These are phyloP conservation scores for Ustilago tritici DNA, from an alignment of 1,284 basidiomycete species.

Conservation along the genomic window DNA sequence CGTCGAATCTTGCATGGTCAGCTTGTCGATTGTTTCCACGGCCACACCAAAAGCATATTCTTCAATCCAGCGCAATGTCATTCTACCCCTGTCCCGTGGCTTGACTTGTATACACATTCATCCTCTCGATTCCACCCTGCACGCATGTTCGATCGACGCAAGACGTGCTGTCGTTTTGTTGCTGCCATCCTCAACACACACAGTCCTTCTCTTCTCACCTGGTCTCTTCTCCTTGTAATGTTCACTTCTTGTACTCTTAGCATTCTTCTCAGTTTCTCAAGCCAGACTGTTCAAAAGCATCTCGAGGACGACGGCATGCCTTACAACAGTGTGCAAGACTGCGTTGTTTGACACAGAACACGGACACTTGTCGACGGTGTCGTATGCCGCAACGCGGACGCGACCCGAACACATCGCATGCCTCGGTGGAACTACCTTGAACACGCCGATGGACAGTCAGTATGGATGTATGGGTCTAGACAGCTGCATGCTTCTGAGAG, in stretches of 20 bases:
- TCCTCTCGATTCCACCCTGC: too few species aligned
- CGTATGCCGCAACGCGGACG: not conserved
- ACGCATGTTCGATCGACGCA: too few species aligned
- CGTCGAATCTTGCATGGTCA: not conserved
- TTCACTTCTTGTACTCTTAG: slow-evolving; percentile 42
- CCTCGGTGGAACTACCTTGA: not conserved
- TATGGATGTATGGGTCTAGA: not conserved
- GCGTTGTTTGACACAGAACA: not conserved
- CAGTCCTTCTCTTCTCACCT: not conserved
- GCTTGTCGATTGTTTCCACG: not conserved
- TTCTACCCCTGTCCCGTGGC: too few species aligned
- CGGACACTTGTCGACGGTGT: not conserved
- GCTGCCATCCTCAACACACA: not conserved
- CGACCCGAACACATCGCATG: not conserved
- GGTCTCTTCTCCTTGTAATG: slow-evolving; percentile 23
- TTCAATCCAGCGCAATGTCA: not conserved
- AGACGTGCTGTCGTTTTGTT: not conserved
- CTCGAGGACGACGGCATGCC: not conserved
- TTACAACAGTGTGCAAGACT: not conserved
- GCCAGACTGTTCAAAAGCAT: slow-evolving; percentile 1
- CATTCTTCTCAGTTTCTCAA: slow-evolving; percentile 18
- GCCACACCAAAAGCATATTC: not conserved
- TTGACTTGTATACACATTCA: too few species aligned
- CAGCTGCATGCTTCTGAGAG: not conserved
- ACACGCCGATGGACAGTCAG: not conserved